These are phyloP conservation scores for Canavalia ensiformis DNA, from an alignment of 306 rosid species.

Conservation along the genomic window DNA sequence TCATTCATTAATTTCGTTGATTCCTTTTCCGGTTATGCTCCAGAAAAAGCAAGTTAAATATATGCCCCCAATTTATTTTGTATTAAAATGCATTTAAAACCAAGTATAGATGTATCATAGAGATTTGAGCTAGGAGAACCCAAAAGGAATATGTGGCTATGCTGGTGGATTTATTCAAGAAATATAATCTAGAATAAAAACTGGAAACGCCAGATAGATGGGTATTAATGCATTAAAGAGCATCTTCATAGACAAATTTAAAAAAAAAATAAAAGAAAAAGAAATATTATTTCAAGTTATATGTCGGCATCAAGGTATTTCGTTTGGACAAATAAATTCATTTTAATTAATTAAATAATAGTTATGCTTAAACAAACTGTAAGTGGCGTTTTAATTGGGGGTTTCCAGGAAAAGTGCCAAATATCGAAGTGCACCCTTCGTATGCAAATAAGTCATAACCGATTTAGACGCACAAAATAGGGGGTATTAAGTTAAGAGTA, in stretches of 20 bases:
- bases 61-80: constrained; percentile 1
- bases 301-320: constrained; percentile 28
- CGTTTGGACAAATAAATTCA: neutral
- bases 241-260: constrained; percentile 1
- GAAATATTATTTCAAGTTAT: constrained; percentile 6
- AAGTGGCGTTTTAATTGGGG: constrained; percentile 36
- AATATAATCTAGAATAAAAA: constrained; percentile 10
- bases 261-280: neutral
- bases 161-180: constrained; percentile 29
- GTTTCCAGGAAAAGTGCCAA: constrained; percentile 34
- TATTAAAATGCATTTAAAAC: constrained; percentile 27
- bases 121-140: constrained; percentile 49
- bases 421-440: constrained; percentile 48
- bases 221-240: constrained; percentile 30
- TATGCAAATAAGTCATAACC: constrained; percentile 46
- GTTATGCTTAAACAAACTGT: neutral
- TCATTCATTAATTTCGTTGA: constrained; percentile 42
- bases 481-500: neutral
- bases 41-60: constrained; percentile 11
- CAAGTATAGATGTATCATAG: constrained; percentile 40
- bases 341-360: constrained; percentile 6
- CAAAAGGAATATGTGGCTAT: constrained; percentile 18
- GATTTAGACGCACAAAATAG: constrained; percentile 50
- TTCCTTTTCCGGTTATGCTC: constrained; percentile 7
- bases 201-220: constrained; percentile 35